A percentile compares a stretch with the other conserved stretches of the same genome.
phyloP scores from a whole-genome alignment of 1,284 basidiomycete genomes.

The Irpex lacteus region DNA sequence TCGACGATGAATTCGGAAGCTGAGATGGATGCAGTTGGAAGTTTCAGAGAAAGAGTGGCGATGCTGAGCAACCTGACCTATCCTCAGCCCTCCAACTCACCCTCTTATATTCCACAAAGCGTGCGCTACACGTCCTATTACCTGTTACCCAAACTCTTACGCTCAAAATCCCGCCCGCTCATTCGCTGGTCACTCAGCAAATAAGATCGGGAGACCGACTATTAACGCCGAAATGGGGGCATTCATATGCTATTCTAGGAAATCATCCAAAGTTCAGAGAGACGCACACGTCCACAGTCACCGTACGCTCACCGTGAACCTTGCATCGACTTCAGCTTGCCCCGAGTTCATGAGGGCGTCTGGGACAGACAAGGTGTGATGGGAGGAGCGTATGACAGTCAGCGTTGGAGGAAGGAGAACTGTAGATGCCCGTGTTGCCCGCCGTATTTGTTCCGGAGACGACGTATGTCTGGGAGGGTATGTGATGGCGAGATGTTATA shows the following conservation, averaged over 20 bases:
- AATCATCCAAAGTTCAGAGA: not conserved
- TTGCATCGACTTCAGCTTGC: not conserved
- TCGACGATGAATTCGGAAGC: too few relatives aligned
- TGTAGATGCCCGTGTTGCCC: not conserved
- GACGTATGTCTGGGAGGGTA: not conserved
- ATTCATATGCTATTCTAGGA: not conserved
- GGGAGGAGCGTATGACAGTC: not conserved
- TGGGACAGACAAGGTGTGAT: not conserved
- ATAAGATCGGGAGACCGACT: not conserved
- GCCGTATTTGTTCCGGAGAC: not conserved
- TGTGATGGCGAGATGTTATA: not conserved
- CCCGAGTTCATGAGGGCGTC: not conserved
- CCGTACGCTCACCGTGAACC: not conserved
- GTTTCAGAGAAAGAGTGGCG: too few relatives aligned
- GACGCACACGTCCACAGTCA: not conserved
- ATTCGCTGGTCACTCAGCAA: too few relatives aligned
- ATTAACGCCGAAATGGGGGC: not conserved
- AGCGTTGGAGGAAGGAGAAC: not conserved
- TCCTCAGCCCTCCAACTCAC: too few relatives aligned
- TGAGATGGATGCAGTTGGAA: too few relatives aligned
- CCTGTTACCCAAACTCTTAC: not conserved
- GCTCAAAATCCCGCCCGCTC: not conserved
- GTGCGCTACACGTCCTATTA: not conserved
- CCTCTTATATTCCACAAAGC: too few relatives aligned
- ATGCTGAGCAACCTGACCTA: too few relatives aligned